A percentile compares a stretch with the other conserved stretches of the same genome.
Conservation (phyloP, 768 basidiomycete species). For the Phanerochaete sordida region DNA sequence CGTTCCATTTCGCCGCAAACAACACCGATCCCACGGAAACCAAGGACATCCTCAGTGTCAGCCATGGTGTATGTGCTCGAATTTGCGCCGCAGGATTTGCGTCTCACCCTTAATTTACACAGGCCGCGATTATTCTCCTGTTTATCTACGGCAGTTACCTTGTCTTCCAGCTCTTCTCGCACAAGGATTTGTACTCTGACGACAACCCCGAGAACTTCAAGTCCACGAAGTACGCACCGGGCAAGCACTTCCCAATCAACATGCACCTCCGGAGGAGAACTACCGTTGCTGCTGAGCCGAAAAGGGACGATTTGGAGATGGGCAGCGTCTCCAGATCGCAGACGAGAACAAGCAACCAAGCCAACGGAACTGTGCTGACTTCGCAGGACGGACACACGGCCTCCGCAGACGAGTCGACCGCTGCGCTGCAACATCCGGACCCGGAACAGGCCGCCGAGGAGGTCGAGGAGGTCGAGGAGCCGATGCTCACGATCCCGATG, state of each 20-base stretch:
- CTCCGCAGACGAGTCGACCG: not conserved
- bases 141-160: constrained; percentile 64
- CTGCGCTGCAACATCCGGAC: not conserved
- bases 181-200: constrained; percentile 64
- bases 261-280: not conserved
- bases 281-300: not conserved
- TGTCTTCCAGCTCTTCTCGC: constrained; percentile 77
- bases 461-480: constrained; percentile 44
- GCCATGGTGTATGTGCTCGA: constrained; percentile 78
- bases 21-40: constrained; percentile 17
- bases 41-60: constrained; percentile 59
- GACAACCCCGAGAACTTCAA: constrained; percentile 10
- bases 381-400: not conserved
- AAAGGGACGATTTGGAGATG: not conserved
- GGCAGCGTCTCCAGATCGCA: not conserved
- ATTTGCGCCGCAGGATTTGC: too few species aligned
- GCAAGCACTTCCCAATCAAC: not conserved
- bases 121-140: constrained; percentile 29
- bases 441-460: constrained; percentile 11
- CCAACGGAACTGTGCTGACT: not conserved
- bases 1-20: constrained; percentile 57
- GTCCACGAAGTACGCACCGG: not conserved
- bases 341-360: not conserved
- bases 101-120: not conserved
- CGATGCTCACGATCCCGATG: constrained; percentile 56